Conservation (phyloP, 306 rosid species). For the Fragaria vesca region DNA sequence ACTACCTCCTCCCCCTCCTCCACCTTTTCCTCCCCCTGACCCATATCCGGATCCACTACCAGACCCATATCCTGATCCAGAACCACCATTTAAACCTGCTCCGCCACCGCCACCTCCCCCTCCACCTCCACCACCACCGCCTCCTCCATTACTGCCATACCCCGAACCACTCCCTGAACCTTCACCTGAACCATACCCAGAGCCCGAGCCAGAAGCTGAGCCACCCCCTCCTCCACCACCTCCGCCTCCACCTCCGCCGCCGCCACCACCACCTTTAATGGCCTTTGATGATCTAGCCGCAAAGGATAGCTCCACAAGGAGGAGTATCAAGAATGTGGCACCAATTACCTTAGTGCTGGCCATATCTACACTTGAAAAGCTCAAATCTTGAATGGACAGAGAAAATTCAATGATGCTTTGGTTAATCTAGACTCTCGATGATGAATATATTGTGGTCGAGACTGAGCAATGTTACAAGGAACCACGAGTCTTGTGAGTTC, state of each 20-base stretch:
- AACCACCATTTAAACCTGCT: slow-evolving; percentile 37
- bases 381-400: neutral
- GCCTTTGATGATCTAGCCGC: slow-evolving; percentile 46
- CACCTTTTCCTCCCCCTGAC: slow-evolving; percentile 38
- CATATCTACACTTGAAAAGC: slow-evolving; percentile 35
- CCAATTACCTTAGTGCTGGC: slow-evolving; percentile 50
- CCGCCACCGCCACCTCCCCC: slow-evolving; percentile 54
- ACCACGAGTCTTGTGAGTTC: slow-evolving; percentile 23
- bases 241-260: slow-evolving; percentile 15
- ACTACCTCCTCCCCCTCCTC: slow-evolving; percentile 33
- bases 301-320: slow-evolving; percentile 54
- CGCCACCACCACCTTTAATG: slow-evolving; percentile 15
- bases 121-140: slow-evolving; percentile 43
- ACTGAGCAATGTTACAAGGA: neutral
- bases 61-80: slow-evolving; percentile 50
- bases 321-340: slow-evolving; percentile 49
- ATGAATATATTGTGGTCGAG: slow-evolving; percentile 5
- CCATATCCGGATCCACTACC: slow-evolving; percentile 58
- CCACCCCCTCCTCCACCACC: slow-evolving; percentile 32
- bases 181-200: slow-evolving; percentile 48
- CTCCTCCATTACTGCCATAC: slow-evolving; percentile 37
- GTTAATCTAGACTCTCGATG: neutral
- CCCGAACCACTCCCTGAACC: slow-evolving; percentile 56
- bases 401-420: slow-evolving; percentile 16
- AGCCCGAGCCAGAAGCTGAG: slow-evolving; percentile 20